phyloP scores from a whole-genome alignment of 2,329 filamentous ascomycete species.

The Alternaria sp. region DNA sequence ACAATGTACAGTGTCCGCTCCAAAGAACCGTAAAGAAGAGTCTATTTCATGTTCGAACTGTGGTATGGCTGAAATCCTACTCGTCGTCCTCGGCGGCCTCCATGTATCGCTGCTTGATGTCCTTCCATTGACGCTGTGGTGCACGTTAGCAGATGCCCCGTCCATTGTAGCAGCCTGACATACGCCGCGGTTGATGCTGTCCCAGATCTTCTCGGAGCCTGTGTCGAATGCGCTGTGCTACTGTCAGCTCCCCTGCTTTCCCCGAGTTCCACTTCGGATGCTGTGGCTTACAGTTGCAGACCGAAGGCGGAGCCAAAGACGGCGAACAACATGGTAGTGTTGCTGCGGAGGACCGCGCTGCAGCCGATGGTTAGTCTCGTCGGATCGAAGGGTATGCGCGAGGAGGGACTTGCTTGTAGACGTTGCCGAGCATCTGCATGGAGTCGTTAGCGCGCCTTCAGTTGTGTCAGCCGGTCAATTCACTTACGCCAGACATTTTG shows the following conservation, averaged over 20 bases:
- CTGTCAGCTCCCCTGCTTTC: constrained; percentile 31
- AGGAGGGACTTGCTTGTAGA: constrained; percentile 61
- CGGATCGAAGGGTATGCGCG: constrained; percentile 22
- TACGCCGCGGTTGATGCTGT: constrained; percentile 88
- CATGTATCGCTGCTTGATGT: constrained; percentile 91
- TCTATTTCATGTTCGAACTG: constrained; percentile 28
- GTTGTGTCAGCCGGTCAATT: constrained; percentile 31
- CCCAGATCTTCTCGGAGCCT: constrained; percentile 85
- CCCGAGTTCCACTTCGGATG: neutral
- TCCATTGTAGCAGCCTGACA: constrained; percentile 14
- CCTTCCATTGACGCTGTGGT: constrained; percentile 96
- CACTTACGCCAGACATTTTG: constrained; percentile 69
- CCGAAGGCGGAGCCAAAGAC: constrained; percentile 90
- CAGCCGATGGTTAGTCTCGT: constrained; percentile 41
- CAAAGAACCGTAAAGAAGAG: constrained; percentile 24
- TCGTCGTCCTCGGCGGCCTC: constrained; percentile 71
- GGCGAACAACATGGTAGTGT: constrained; percentile 84
- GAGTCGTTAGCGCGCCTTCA: constrained; percentile 34
- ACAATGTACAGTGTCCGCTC: constrained; percentile 42
- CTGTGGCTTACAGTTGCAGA: constrained; percentile 82
- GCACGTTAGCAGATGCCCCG: constrained; percentile 27
- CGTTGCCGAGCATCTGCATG: constrained; percentile 58
- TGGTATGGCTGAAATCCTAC: constrained; percentile 28
- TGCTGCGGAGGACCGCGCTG: constrained; percentile 85
- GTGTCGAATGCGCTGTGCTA: constrained; percentile 78